A percentile compares a stretch with the other conserved stretches of the same genome.
These are phyloP conservation scores for Oryza coarctata DNA, from an alignment of 176 grass and related monocot genomes.

Conservation along the genomic window DNA sequence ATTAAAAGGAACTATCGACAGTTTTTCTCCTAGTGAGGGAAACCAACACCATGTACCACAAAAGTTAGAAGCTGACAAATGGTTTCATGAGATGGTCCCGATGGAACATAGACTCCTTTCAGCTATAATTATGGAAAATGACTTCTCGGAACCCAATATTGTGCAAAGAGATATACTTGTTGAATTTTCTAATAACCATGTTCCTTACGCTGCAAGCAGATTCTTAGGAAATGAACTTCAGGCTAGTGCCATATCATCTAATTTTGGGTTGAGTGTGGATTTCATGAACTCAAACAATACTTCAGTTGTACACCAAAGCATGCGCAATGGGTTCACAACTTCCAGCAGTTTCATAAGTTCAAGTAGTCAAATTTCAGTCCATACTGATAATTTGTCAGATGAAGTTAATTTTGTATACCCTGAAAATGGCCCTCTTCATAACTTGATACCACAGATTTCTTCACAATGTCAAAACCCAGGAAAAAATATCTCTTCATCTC, in stretches of 20 bases:
- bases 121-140: conserved; percentile 72
- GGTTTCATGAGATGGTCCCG: conserved; percentile 56
- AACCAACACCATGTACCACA: conserved; percentile 3
- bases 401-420: conserved; percentile 30
- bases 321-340: conserved; percentile 55
- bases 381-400: conserved; percentile 49
- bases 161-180: conserved; percentile 38
- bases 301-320: conserved; percentile 38
- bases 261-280: conserved; percentile 43
- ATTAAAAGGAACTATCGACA: conserved; percentile 35
- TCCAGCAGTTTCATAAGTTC: conserved; percentile 55
- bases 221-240: conserved; percentile 49
- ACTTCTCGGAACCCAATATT: conserved; percentile 34
- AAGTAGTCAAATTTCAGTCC: conserved; percentile 35
- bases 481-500: conserved; percentile 41
- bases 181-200: conserved; percentile 43
- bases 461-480: conserved; percentile 33
- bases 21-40: conserved; percentile 16
- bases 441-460: conserved; percentile 33
- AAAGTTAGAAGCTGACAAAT: conserved; percentile 45
- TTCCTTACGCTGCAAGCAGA: conserved; percentile 37
- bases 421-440: conserved; percentile 43
- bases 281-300: conserved; percentile 42
- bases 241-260: conserved; percentile 34
- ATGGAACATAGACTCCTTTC: conserved; percentile 82